Conservation (phyloP, 768 basidiomycete genomes). For the Boletus vermiculosoides region DNA sequence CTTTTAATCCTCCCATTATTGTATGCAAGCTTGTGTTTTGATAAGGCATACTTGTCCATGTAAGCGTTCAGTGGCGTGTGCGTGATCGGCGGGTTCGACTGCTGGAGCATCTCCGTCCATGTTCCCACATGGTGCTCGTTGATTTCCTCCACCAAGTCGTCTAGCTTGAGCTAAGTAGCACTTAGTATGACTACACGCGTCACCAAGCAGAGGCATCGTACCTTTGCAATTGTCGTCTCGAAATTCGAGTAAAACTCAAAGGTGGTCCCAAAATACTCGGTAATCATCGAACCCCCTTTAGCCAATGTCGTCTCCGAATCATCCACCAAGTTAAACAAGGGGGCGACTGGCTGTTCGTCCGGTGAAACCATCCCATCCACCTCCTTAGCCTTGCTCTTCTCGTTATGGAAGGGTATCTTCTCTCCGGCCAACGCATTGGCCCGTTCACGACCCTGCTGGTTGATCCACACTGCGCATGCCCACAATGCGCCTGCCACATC, state of each 20-base stretch:
- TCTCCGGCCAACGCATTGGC: conserved; percentile 56
- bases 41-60: conserved; percentile 71
- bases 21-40: conserved; percentile 67
- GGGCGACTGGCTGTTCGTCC: conserved; percentile 59
- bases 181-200: not conserved
- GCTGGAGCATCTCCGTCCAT: conserved; percentile 80
- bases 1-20: conserved; percentile 72
- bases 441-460: conserved; percentile 55
- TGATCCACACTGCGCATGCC: conserved; percentile 79
- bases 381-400: conserved; percentile 64
- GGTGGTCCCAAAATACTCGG: conserved; percentile 72
- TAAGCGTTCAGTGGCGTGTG: conserved; percentile 76
- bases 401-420: conserved; percentile 44
- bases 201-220: conserved; percentile 22
- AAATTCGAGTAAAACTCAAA: conserved; percentile 79
- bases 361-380: conserved; percentile 61
- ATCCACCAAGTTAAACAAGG: conserved; percentile 85
- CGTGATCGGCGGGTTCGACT: conserved; percentile 65
- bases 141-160: conserved; percentile 76
- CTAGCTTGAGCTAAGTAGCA: conserved; percentile 50
- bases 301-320: conserved; percentile 70
- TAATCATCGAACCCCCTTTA: conserved; percentile 62
- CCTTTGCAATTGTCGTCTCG: conserved; percentile 67
- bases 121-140: conserved; percentile 80
- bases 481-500: conserved; percentile 78